Conservation (phyloP, 331 rosid genomes). For the Prunus yedoensis region DNA sequence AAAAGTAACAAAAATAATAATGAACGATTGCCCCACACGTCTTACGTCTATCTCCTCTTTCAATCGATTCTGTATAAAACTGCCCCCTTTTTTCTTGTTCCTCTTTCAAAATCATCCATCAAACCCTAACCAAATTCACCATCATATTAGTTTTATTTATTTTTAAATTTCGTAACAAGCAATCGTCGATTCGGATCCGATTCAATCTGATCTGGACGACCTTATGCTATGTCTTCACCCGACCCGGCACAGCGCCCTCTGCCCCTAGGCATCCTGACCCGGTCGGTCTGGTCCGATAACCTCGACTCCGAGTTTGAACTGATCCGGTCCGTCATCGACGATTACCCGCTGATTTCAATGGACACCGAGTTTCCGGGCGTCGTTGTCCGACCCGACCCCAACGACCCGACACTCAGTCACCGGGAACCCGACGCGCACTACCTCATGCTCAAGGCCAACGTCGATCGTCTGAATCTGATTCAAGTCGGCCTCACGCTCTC, state of each 20-base stretch:
- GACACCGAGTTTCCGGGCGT: slow-evolving; percentile 80
- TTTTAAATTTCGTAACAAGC: neutral
- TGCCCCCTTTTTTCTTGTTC: neutral
- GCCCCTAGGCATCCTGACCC: slow-evolving; percentile 20
- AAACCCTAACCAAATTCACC: slow-evolving; percentile 8
- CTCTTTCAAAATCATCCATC: neutral
- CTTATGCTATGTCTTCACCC: slow-evolving; percentile 26
- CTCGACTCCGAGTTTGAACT: slow-evolving; percentile 45
- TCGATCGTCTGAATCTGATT: slow-evolving; percentile 54
- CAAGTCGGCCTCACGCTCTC: slow-evolving; percentile 67
- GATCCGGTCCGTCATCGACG: slow-evolving; percentile 44
- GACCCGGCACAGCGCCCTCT: slow-evolving; percentile 19
- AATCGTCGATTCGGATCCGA: slow-evolving; percentile 11
- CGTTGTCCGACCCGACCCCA: slow-evolving; percentile 32
- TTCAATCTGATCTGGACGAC: slow-evolving; percentile 17
- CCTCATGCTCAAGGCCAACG: slow-evolving; percentile 55
- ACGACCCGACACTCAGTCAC: slow-evolving; percentile 6
- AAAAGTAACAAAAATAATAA: neutral
- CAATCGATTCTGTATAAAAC: slow-evolving; percentile 4
- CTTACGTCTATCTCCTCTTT: neutral
- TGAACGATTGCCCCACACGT: slow-evolving; percentile 8
- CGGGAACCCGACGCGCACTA: slow-evolving; percentile 34
- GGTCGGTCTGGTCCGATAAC: slow-evolving; percentile 63
- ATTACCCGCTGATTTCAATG: slow-evolving; percentile 45
- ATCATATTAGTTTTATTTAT: neutral